Percentiles rank a stretch among this genome's conserved stretches.
Conservation (phyloP, 2,329 filamentous ascomycete genomes). For the Lasiodiplodia citricola region DNA sequence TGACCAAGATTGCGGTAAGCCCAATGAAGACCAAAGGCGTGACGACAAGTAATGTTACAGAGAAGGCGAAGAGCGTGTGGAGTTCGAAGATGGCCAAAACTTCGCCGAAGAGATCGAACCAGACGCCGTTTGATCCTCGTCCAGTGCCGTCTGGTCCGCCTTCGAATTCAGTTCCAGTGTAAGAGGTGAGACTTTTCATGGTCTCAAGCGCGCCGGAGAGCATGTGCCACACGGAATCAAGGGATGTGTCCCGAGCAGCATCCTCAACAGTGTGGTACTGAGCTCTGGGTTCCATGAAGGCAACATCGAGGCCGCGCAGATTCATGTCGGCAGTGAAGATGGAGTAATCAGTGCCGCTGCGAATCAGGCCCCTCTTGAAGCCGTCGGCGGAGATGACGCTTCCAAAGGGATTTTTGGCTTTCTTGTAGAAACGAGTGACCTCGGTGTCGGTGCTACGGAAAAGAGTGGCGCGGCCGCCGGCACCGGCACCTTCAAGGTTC, state of each 20-base stretch:
- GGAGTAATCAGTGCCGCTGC: slow-evolving; percentile 87
- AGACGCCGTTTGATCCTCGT: slow-evolving; percentile 73
- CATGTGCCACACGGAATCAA: slow-evolving; percentile 87
- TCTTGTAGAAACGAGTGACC: slow-evolving; percentile 78
- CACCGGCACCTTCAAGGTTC: slow-evolving; percentile 93
- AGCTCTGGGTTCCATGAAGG: slow-evolving; percentile 85
- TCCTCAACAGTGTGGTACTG: slow-evolving; percentile 93
- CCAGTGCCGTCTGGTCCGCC: slow-evolving; percentile 69
- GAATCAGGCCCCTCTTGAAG: slow-evolving; percentile 78
- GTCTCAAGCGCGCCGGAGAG: slow-evolving; percentile 81
- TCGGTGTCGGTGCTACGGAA: slow-evolving; percentile 90
- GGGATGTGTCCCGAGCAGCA: slow-evolving; percentile 77
- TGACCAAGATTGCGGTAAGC: slow-evolving; percentile 71
- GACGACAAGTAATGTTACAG: slow-evolving; percentile 79
- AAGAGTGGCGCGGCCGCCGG: slow-evolving; percentile 83
- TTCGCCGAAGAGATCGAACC: slow-evolving; percentile 90
- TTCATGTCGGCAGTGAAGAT: slow-evolving; percentile 80
- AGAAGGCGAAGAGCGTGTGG: slow-evolving; percentile 82
- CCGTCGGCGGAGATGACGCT: slow-evolving; percentile 82
- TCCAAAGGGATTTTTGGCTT: slow-evolving; percentile 77
- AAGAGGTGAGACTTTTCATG: slow-evolving; percentile 70
- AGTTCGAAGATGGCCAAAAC: slow-evolving; percentile 79
- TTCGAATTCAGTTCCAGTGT: slow-evolving; percentile 70
- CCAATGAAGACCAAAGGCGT: slow-evolving; percentile 75
- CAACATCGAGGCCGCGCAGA: slow-evolving; percentile 86